Percentiles rank a stretch among this genome's conserved stretches.
phyloP scores from a whole-genome alignment of 1,139 yeast genomes.

The Protomyces macrosporus region DNA sequence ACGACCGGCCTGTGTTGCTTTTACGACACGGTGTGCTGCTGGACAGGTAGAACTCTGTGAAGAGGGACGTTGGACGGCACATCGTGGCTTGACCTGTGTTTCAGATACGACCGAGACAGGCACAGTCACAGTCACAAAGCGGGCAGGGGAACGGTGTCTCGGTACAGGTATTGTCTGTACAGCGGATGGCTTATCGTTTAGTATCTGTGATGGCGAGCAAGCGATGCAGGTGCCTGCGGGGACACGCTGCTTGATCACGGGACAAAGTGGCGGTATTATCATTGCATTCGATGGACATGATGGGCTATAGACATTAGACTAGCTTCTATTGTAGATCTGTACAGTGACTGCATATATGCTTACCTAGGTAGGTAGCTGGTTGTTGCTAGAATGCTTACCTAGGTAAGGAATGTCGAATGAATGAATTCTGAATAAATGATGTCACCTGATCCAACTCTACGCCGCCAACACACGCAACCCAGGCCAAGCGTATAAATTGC shows the following conservation, averaged over 20 bases:
- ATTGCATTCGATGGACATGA: background rate
- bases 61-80: conserved; percentile 1
- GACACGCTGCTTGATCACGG: conserved; percentile 2
- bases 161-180: conserved; percentile 16
- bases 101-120: no score
- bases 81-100: background rate
- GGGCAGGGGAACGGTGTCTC: background rate
- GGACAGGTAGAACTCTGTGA: background rate
- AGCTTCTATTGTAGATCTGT: background rate
- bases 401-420: background rate
- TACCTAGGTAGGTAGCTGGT: no score
- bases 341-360: background rate
- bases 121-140: no score
- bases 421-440: background rate
- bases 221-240: conserved; percentile 2
- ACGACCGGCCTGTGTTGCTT: conserved; percentile 8
- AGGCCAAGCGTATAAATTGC: background rate
- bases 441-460: background rate
- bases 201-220: background rate
- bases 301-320: no score
- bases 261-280: conserved; percentile 1
- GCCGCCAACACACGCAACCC: background rate
- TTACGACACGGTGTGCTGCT: conserved; percentile 4
- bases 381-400: no score
- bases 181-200: conserved; percentile 2